phyloP scores from a whole-genome alignment of 768 basidiomycete species.

The Tulasnella sp. region DNA sequence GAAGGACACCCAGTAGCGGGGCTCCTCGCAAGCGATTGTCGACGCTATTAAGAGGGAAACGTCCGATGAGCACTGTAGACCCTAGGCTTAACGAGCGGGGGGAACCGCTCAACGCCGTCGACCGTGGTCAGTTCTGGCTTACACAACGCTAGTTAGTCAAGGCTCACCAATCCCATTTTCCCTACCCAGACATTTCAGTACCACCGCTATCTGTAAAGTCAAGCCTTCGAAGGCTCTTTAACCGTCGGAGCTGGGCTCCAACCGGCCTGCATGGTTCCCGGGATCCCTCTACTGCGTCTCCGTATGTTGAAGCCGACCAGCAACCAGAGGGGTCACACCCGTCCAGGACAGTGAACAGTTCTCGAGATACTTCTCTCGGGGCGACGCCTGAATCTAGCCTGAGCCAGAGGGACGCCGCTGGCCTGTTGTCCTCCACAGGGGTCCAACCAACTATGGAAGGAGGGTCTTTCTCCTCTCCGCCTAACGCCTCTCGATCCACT shows the following conservation, averaged over 20 bases:
- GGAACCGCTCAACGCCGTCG: slow-evolving; percentile 2
- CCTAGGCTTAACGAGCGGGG: neutral
- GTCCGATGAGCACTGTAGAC: neutral
- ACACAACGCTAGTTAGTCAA: neutral
- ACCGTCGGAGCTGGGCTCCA: slow-evolving; percentile 8
- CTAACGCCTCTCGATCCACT: neutral
- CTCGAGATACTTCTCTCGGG: neutral
- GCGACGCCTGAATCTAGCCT: neutral
- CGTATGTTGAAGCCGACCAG: neutral
- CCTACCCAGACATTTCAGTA: neutral
- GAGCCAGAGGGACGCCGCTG: neutral
- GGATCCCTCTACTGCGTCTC: neutral
- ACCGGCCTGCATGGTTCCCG: neutral
- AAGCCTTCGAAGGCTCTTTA: slow-evolving; percentile 6
- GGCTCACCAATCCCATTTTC: neutral
- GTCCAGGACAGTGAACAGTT: neutral
- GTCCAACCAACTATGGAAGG: neutral
- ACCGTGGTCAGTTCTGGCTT: neutral
- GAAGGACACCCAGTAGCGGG: neutral
- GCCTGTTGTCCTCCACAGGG: neutral
- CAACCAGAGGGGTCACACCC: neutral
- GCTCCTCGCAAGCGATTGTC: neutral
- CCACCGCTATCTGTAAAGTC: slow-evolving; percentile 2
- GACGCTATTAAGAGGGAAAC: neutral
- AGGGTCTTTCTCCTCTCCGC: neutral